These are phyloP conservation scores for Camelina hispida DNA, from an alignment of 345 rosid genomes.

Conservation along the genomic window DNA sequence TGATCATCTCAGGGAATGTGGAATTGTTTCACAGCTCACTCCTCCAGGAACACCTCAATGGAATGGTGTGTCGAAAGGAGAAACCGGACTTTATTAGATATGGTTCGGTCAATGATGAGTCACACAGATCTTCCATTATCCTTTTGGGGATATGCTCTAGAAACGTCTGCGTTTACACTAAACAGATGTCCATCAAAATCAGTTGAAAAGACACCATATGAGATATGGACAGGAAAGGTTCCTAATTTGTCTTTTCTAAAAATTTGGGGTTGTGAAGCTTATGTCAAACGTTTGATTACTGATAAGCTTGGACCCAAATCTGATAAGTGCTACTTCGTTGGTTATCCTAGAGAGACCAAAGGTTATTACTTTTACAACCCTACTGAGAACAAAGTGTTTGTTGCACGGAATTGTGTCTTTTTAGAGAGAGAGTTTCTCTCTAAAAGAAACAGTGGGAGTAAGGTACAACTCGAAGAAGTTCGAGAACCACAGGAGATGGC, in stretches of 20 bases:
- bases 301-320: neutral
- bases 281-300: neutral
- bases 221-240: neutral
- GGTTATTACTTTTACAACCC: neutral
- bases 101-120: neutral
- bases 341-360: neutral
- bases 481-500: too few species aligned
- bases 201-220: conserved; percentile 7
- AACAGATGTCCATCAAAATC: neutral
- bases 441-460: too few species aligned
- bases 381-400: neutral
- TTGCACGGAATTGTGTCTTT: neutral
- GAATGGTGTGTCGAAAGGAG: conserved; percentile 19
- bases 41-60: neutral
- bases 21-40: neutral
- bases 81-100: neutral
- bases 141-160: neutral
- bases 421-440: too few species aligned
- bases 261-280: neutral
- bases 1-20: neutral
- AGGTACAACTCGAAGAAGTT: too few species aligned
- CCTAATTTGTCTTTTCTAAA: neutral
- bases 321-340: neutral
- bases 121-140: neutral
- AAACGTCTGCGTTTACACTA: neutral